A percentile compares a stretch with the other conserved stretches of the same genome.
Evolutionary conservation across 306 rosid genomes (phyloP).

Genomic region (Inga laurina): DNA sequence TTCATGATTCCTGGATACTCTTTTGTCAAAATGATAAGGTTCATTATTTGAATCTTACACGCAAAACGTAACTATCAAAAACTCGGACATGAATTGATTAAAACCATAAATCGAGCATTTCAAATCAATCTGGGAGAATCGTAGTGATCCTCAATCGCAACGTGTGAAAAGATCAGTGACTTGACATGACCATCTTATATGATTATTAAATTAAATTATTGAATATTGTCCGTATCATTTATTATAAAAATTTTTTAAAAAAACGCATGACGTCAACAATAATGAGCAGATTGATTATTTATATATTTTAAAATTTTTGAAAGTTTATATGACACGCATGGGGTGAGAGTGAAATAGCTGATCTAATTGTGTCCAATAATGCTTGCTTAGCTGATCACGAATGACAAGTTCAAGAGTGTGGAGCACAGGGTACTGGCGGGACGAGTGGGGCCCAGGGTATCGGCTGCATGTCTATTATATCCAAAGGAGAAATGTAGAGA

Average conservation of each 20-base stretch:
- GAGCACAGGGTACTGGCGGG: constrained; percentile 71
- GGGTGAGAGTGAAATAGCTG: neutral
- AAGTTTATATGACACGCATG: neutral
- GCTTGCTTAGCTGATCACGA: constrained; percentile 65
- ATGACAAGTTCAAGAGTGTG: constrained; percentile 76
- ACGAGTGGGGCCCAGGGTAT: constrained; percentile 60
- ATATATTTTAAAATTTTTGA: neutral
- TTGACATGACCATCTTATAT: neutral
- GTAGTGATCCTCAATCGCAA: too few relatives aligned
- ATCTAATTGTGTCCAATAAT: neutral
- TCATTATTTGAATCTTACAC: too few relatives aligned
- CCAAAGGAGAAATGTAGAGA: constrained; percentile 48
- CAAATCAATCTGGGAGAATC: neutral
- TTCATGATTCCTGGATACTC: too few relatives aligned
- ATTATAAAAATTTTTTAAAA: neutral
- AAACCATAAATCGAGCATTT: too few relatives aligned
- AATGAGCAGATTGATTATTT: neutral
- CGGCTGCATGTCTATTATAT: constrained; percentile 75
- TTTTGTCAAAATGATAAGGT: too few relatives aligned
- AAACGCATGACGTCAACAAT: too few relatives aligned
- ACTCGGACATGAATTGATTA: too few relatives aligned
- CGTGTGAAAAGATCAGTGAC: neutral
- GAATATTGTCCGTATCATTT: neutral
- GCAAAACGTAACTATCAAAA: too few relatives aligned
- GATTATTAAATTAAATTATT: neutral